Evolutionary conservation across 179 eudicot species (phyloP).

Genomic region (Pouteria campechiana): DNA sequence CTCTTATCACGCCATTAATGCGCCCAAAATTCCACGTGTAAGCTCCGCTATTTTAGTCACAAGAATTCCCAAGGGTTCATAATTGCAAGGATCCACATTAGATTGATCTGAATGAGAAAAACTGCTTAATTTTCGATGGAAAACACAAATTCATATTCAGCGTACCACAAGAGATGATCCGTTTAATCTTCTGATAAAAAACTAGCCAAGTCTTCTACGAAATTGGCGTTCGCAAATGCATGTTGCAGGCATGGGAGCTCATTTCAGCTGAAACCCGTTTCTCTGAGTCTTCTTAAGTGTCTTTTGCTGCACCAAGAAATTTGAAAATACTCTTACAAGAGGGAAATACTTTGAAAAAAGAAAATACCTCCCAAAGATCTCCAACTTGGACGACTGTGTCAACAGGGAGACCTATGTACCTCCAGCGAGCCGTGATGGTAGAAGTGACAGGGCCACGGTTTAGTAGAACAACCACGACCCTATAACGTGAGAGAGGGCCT

Average conservation of each 20-base stretch:
- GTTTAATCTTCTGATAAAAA: too few relatives aligned
- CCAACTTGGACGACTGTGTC: slow-evolving; percentile 43
- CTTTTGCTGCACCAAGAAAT: slow-evolving; percentile 44
- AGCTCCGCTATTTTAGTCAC: too few relatives aligned
- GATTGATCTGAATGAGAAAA: too few relatives aligned
- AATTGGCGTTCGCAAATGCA: slow-evolving; percentile 63
- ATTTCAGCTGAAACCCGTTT: slow-evolving; percentile 48
- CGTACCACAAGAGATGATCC: too few relatives aligned
- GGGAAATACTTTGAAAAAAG: neutral
- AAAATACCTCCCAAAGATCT: slow-evolving; percentile 82
- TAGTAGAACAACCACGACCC: slow-evolving; percentile 56
- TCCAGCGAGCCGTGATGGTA: slow-evolving; percentile 69
- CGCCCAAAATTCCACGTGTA: too few relatives aligned
- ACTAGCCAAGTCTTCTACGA: too few relatives aligned
- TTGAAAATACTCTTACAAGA: neutral
- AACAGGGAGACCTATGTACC: slow-evolving; percentile 64
- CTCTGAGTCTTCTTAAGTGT: slow-evolving; percentile 34
- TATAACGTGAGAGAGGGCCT: slow-evolving; percentile 58
- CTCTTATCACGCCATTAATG: too few relatives aligned
- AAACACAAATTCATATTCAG: too few relatives aligned
- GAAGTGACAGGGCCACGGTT: slow-evolving; percentile 28
- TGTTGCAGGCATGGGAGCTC: slow-evolving; percentile 53
- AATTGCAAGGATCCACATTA: too few relatives aligned
- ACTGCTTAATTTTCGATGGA: too few relatives aligned
- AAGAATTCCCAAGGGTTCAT: too few relatives aligned